Evolutionary conservation across 2,329 filamentous ascomycete genomes (phyloP).

Genomic region (Hortaea werneckii): DNA sequence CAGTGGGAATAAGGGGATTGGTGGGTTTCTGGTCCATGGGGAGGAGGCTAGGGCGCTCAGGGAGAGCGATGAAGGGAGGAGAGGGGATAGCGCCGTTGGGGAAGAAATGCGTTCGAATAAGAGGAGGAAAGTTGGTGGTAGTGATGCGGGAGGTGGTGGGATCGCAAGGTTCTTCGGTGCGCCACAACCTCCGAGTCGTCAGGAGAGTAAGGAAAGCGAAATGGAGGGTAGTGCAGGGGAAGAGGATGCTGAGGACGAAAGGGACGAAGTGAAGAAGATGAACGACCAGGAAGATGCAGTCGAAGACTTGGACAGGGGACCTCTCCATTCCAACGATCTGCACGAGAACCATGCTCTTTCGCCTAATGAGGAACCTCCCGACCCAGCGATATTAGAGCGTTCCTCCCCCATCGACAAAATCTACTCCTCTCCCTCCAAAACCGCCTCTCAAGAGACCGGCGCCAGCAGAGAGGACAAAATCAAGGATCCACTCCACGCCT

Average conservation of each 20-base stretch:
- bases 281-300: neutral
- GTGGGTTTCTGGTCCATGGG: constrained; percentile 66
- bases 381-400: neutral
- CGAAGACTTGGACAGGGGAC: neutral
- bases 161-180: constrained; percentile 28
- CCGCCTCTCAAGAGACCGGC: too few species aligned
- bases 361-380: too few species aligned
- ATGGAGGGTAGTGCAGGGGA: constrained; percentile 3
- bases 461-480: too few species aligned
- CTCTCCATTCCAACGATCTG: neutral
- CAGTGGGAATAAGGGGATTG: constrained; percentile 75
- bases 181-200: constrained; percentile 1
- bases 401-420: neutral
- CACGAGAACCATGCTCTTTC: too few species aligned
- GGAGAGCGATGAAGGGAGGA: constrained; percentile 11
- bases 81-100: constrained; percentile 10
- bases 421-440: neutral
- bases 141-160: constrained; percentile 10
- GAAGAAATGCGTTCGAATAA: constrained; percentile 13
- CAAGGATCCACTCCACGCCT: too few species aligned
- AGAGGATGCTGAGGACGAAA: neutral
- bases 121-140: constrained; percentile 23
- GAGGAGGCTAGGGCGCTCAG: constrained; percentile 44
- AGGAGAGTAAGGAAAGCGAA: constrained; percentile 5
- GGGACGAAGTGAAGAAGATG: neutral